Conservation (phyloP, 2,329 filamentous ascomycete species). For the Trichoderma pleuroti region DNA sequence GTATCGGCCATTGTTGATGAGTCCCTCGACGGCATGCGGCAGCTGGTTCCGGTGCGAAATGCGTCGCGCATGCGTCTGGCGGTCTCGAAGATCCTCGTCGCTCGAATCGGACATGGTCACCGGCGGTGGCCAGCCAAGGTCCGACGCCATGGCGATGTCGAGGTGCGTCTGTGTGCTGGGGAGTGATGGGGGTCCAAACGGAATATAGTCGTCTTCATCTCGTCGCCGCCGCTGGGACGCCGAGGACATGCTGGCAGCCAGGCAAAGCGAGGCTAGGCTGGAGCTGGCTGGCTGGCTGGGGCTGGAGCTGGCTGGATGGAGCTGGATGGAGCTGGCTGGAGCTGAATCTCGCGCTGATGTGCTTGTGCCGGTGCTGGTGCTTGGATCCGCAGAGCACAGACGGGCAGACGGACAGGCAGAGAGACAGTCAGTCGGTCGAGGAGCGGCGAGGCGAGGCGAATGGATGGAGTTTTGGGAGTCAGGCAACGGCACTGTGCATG, state of each 20-base stretch:
- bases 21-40: background rate
- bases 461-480: background rate
- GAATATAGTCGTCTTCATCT: constrained; percentile 16
- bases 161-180: constrained; percentile 5
- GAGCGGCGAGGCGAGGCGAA: background rate
- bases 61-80: background rate
- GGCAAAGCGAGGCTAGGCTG: background rate
- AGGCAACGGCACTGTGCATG: background rate
- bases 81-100: background rate
- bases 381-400: background rate
- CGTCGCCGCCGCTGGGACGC: constrained; percentile 8
- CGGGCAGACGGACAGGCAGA: background rate
- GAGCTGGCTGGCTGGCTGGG: background rate
- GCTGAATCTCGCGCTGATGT: background rate
- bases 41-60: background rate
- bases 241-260: constrained; percentile 12
- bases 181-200: constrained; percentile 13
- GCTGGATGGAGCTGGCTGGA: background rate
- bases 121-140: constrained; percentile 4
- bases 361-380: background rate
- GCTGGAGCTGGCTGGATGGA: background rate
- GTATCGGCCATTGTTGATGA: background rate
- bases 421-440: too few species aligned
- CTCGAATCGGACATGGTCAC: constrained; percentile 13
- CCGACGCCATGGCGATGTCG: constrained; percentile 13